Base-by-base conservation (phyloP, 805 yeast genomes). In the Kluyveromyces aestuarii region DNA sequence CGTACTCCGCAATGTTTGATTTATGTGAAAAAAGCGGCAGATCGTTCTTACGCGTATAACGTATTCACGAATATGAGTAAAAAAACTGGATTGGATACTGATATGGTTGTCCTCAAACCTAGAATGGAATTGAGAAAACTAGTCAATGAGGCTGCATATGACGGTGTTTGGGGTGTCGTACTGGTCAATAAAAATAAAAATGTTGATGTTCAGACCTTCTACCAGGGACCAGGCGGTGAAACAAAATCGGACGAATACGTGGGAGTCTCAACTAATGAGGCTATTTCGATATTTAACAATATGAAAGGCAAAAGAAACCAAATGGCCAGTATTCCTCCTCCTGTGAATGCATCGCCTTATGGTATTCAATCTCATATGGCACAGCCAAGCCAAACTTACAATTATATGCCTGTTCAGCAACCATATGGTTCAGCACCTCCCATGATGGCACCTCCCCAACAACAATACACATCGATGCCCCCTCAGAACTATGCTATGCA, bases 221-320 rank as follows among this genome's bases (percentile, higher is more conserved):
- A 85, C 58, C 74, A 73, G 39, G 76, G 84, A 1, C 66, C 77
- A 0, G 83, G 80, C 57, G 90, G 89, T 8, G 86, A 86, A 14
- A 79, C 87, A 9, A 80, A 80, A 54, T 90, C 84, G 63, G 96
- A 88, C 58, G 96, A 89, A 60, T 89, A 88, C 59, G 74, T 83
- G 2, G 76, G 78, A 43, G 72, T 88, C n/a, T 80, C 81, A 3
- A 69, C 80, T 9, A 78, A 79, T 37, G 83, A 79, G 41, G 90
- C 90, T 0, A 75, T 82, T 13, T 59, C 66, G 18, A 58, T 67
- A n/a, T 66, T 63, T 52, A 68, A 58, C 54, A 61, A 59, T 56
- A 49, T 58, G 53, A 64, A 58, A 53, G 49, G 47, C 16, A 52
- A 56, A 21, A 62, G 55, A 42, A 54, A 51, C 7, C 41, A 47